Percentiles rank a stretch among this genome's conserved stretches.
Conservation (phyloP, 2,329 filamentous ascomycete species). For the Fusarium compactum region DNA sequence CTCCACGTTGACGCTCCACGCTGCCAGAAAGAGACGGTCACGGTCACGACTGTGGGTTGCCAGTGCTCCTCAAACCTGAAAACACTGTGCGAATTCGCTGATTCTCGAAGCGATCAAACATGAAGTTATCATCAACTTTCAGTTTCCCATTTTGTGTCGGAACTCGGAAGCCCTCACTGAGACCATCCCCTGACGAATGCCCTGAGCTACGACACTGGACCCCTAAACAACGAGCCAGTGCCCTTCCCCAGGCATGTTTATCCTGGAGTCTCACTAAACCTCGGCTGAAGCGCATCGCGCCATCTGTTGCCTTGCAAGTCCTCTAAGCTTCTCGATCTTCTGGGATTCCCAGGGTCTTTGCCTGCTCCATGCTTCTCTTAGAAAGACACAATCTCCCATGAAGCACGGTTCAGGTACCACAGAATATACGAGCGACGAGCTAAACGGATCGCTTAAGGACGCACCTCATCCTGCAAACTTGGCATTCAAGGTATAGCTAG, state of each 20-base stretch:
- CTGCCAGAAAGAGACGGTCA: conserved; percentile 29
- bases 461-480: conserved; percentile 26
- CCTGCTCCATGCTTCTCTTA: conserved; percentile 31
- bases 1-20: conserved; percentile 20
- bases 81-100: conserved; percentile 44
- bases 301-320: conserved; percentile 32
- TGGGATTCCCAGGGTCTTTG: conserved; percentile 27
- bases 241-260: conserved; percentile 18
- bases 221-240: conserved; percentile 7
- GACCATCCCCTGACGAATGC: background rate
- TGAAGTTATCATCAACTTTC: conserved; percentile 23
- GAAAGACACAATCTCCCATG: conserved; percentile 4
- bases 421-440: conserved; percentile 23
- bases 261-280: conserved; percentile 28
- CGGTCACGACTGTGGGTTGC: conserved; percentile 42
- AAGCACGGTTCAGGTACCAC: conserved; percentile 29
- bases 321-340: conserved; percentile 29
- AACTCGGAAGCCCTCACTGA: background rate
- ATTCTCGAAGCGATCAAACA: background rate
- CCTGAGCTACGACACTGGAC: conserved; percentile 5
- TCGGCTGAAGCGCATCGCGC: conserved; percentile 43
- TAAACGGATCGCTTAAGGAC: conserved; percentile 21
- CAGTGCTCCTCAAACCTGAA: conserved; percentile 37
- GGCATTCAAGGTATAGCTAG: background rate
- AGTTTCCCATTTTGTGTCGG: background rate